phyloP scores from a whole-genome alignment of 306 rosid genomes.

The Luffa aegyptiaca region DNA sequence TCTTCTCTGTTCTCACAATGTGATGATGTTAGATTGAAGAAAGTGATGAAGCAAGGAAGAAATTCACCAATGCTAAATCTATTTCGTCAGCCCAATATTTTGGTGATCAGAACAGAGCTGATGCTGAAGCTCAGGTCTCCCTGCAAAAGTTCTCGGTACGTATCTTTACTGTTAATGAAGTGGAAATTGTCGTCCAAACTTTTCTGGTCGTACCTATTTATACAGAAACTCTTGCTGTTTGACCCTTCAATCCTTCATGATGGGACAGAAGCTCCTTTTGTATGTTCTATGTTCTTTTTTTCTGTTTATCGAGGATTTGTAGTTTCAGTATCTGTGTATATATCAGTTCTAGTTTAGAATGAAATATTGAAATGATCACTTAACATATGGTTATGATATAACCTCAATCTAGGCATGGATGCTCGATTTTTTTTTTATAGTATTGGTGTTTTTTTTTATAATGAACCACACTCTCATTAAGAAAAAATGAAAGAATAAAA shows the following conservation, averaged over 20 bases:
- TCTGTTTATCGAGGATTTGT: not conserved
- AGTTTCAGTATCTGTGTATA: not conserved
- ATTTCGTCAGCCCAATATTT: conserved; percentile 89
- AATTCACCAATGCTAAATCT: conserved; percentile 93
- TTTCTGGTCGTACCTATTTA: not conserved
- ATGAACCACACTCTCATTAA: too few species aligned
- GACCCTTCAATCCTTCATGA: not conserved
- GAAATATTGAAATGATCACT: not conserved
- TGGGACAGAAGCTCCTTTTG: not conserved
- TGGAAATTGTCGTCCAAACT: not conserved
- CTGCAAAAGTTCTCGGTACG: conserved; percentile 83
- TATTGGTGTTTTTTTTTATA: not conserved
- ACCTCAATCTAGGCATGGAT: not conserved
- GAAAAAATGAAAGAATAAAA: too few species aligned
- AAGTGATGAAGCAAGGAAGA: conserved; percentile 89
- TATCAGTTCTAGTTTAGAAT: not conserved
- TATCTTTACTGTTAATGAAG: not conserved
- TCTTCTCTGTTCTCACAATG: not conserved
- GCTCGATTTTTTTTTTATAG: not conserved
- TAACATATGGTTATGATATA: not conserved
- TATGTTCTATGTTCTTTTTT: not conserved
- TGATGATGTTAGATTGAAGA: conserved; percentile 47
- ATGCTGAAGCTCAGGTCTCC: conserved; percentile 52
- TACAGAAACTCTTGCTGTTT: not conserved
- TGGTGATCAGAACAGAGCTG: conserved; percentile 75